A percentile compares a stretch with the other conserved stretches of the same genome.
Evolutionary conservation across 768 basidiomycete genomes (phyloP).

Genomic region (Artomyces pyxidatus): DNA sequence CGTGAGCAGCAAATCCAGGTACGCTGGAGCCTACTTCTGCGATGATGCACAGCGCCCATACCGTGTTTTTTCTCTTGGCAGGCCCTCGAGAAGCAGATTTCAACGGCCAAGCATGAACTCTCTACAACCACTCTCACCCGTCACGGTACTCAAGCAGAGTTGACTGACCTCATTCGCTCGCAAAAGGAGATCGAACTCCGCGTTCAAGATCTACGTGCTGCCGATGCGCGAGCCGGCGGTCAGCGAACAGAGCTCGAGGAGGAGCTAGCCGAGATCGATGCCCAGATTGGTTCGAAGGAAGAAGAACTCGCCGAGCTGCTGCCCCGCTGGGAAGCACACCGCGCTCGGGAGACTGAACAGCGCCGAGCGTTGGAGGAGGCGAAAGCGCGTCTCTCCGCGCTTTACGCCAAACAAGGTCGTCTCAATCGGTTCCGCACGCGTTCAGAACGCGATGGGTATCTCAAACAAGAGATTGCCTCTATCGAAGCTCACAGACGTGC

Average conservation of each 20-base stretch:
- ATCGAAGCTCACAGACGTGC: constrained; percentile 52
- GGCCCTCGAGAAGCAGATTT: constrained; percentile 68
- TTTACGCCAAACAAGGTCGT: constrained; percentile 90
- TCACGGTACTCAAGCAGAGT: constrained; percentile 71
- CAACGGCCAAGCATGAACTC: constrained; percentile 58
- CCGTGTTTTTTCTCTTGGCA: constrained; percentile 22
- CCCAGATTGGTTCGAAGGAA: constrained; percentile 58
- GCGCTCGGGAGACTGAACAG: constrained; percentile 42
- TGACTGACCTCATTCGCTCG: constrained; percentile 78
- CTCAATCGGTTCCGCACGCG: constrained; percentile 77
- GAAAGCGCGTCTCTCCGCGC: constrained; percentile 56
- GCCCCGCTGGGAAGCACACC: constrained; percentile 63
- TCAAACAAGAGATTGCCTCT: constrained; percentile 70
- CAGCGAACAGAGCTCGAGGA: constrained; percentile 52
- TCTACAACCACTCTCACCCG: constrained; percentile 66
- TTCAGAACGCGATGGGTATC: constrained; percentile 74
- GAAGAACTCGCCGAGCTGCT: constrained; percentile 49
- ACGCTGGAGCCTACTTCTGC: constrained; percentile 15
- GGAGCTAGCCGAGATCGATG: constrained; percentile 56
- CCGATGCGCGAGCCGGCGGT: constrained; percentile 56
- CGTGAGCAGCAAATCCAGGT: constrained; percentile 85
- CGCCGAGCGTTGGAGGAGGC: constrained; percentile 68
- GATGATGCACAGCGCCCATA: background rate
- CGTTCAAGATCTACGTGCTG: constrained; percentile 66
- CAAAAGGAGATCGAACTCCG: constrained; percentile 83